A percentile compares a stretch with the other conserved stretches of the same genome.
These are phyloP conservation scores for Penicillium argentinense DNA, from an alignment of 495 filamentous ascomycete genomes.

Conservation along the genomic window DNA sequence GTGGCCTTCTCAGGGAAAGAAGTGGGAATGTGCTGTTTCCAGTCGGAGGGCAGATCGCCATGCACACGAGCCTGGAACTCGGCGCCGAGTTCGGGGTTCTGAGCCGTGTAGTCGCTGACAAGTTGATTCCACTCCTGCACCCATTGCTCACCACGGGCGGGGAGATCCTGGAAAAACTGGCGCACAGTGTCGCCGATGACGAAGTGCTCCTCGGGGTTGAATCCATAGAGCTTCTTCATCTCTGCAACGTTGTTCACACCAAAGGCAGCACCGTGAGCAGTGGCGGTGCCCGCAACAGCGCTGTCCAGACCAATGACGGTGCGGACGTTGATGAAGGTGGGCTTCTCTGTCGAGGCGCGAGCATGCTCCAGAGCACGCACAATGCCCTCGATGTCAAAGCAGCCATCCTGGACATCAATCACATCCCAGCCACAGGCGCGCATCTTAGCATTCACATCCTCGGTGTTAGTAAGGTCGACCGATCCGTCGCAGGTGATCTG, in stretches of 20 bases:
- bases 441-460: constrained; percentile 62
- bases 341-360: constrained; percentile 44
- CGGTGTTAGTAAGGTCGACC: constrained; percentile 53
- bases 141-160: constrained; percentile 36
- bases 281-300: constrained; percentile 46
- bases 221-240: constrained; percentile 48
- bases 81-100: constrained; percentile 45
- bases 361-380: constrained; percentile 48
- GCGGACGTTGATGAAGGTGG: constrained; percentile 59
- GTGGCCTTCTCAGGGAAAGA: constrained; percentile 48
- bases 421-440: constrained; percentile 57
- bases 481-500: constrained; percentile 59
- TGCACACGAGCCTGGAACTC: constrained; percentile 48
- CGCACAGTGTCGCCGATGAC: constrained; percentile 45
- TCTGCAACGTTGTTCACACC: constrained; percentile 44
- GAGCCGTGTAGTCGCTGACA: constrained; percentile 36
- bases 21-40: constrained; percentile 43
- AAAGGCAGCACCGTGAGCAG: constrained; percentile 54
- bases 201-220: constrained; percentile 47
- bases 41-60: constrained; percentile 47
- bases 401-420: constrained; percentile 54
- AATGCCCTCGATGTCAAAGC: constrained; percentile 51
- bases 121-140: constrained; percentile 48
- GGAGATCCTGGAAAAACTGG: constrained; percentile 49
- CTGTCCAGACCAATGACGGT: constrained; percentile 59